Percentiles rank a stretch among this genome's conserved stretches.
phyloP scores from a whole-genome alignment of 1,139 yeast genomes.

The Diutina scorzettiae region DNA sequence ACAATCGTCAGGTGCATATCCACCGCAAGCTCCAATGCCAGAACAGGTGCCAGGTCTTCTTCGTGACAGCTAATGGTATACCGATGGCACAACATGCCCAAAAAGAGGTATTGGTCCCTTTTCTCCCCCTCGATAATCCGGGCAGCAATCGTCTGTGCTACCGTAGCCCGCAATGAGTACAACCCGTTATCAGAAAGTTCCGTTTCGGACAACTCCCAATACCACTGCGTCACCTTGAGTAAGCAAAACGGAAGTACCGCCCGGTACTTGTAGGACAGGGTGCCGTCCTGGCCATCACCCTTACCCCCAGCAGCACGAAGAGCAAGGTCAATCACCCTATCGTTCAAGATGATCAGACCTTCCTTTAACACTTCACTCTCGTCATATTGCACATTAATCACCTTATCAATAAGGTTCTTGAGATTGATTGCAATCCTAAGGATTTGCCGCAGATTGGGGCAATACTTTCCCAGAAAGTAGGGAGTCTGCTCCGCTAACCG shows the following conservation, averaged over 20 bases:
- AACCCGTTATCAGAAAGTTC: slow-evolving; percentile 63
- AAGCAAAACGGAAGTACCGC: slow-evolving; percentile 60
- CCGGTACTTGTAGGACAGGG: slow-evolving; percentile 51
- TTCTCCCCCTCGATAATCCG: slow-evolving; percentile 47
- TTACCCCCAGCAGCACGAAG: slow-evolving; percentile 75
- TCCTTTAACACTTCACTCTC: slow-evolving; percentile 39
- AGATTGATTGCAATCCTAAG: slow-evolving; percentile 64
- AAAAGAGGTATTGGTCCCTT: slow-evolving; percentile 55
- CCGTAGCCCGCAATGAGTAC: slow-evolving; percentile 45
- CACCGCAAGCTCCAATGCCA: slow-evolving; percentile 74
- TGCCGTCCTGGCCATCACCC: slow-evolving; percentile 45
- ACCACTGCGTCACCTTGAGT: slow-evolving; percentile 72
- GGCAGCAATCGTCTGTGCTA: slow-evolving; percentile 67
- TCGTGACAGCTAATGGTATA: slow-evolving; percentile 57
- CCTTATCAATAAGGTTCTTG: slow-evolving; percentile 57
- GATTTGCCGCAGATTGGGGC: slow-evolving; percentile 52
- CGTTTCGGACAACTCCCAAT: slow-evolving; percentile 42
- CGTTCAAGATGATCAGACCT: slow-evolving; percentile 52
- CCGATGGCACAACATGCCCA: slow-evolving; percentile 69
- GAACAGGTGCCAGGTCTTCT: slow-evolving; percentile 47
- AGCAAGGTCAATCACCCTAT: slow-evolving; percentile 45
- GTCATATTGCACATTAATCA: slow-evolving; percentile 53
- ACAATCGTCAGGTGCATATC: slow-evolving; percentile 74
- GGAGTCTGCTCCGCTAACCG: neutral
- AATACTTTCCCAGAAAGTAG: slow-evolving; percentile 1